These are phyloP conservation scores for Atractiella rhizophila DNA, from an alignment of 768 basidiomycete species.

Conservation along the genomic window DNA sequence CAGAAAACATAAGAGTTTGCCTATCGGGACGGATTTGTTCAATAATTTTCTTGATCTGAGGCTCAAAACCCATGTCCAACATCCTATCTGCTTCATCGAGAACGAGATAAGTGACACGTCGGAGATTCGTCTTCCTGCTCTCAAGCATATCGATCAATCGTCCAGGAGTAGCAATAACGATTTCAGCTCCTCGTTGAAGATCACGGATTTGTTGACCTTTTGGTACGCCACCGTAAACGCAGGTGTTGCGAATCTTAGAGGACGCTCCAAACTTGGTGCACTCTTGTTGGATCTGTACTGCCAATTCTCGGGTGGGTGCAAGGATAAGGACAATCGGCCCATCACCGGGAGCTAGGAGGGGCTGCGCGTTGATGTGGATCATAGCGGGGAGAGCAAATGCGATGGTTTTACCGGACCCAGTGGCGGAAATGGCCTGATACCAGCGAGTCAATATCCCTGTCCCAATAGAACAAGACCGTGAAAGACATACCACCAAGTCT, in stretches of 20 bases:
- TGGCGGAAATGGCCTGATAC: constrained; percentile 97
- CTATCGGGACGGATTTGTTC: constrained; percentile 85
- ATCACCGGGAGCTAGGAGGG: constrained; percentile 72
- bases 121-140: constrained; percentile 80
- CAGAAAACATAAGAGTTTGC: constrained; percentile 95
- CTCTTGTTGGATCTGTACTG: constrained; percentile 96
- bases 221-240: constrained; percentile 94
- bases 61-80: constrained; percentile 99
- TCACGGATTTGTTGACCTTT: constrained; percentile 98
- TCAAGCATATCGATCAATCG: constrained; percentile 98
- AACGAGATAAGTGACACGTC: constrained; percentile 84
- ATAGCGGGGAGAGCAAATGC: constrained; percentile 95
- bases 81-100: constrained; percentile 99
- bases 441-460: too few relatives aligned
- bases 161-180: constrained; percentile 99
- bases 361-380: constrained; percentile 99
- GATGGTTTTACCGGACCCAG: constrained; percentile 95
- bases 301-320: constrained; percentile 91
- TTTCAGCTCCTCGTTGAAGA: constrained; percentile 83
- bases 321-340: constrained; percentile 91
- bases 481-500: constrained; percentile 74
- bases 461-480: too few relatives aligned
- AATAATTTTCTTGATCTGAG: constrained; percentile 95
- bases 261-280: constrained; percentile 81
- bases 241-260: constrained; percentile 91